Percentiles rank a stretch among this genome's conserved stretches.
Conservation (phyloP, 2,329 filamentous ascomycete genomes). For the Coleophoma eucalyptorum region DNA sequence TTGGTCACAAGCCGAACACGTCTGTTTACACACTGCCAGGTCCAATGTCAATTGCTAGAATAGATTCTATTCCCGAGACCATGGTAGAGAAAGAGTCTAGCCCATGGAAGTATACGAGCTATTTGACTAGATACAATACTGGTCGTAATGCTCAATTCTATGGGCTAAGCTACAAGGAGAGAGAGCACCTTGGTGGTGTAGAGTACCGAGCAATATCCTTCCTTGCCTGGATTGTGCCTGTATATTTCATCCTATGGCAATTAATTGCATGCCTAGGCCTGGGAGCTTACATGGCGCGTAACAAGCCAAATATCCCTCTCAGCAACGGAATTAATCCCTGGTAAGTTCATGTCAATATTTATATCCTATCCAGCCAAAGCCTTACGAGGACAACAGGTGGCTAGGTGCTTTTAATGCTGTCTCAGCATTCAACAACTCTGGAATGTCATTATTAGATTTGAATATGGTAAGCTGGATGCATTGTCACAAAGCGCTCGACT, state of each 20-base stretch:
- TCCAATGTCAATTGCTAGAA: neutral
- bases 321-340: conserved; percentile 59
- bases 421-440: conserved; percentile 69
- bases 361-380: neutral
- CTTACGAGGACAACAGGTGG: conserved; percentile 37
- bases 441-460: conserved; percentile 63
- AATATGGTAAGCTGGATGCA: conserved; percentile 46
- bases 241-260: conserved; percentile 59
- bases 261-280: conserved; percentile 54
- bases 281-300: conserved; percentile 55
- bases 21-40: neutral
- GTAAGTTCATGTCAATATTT: conserved; percentile 19
- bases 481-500: conserved; percentile 8
- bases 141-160: conserved; percentile 53
- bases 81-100: neutral
- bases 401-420: conserved; percentile 63
- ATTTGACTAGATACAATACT: conserved; percentile 24
- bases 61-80: neutral
- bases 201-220: conserved; percentile 61
- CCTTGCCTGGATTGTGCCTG: conserved; percentile 53
- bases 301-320: conserved; percentile 43
- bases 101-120: conserved; percentile 14
- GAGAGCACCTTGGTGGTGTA: conserved; percentile 55
- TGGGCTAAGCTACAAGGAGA: conserved; percentile 46
- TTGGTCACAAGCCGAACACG: neutral